Percentiles rank a stretch among this genome's conserved stretches.
Evolutionary conservation across 768 basidiomycete species (phyloP).

Genomic region (Boletus speciosus): DNA sequence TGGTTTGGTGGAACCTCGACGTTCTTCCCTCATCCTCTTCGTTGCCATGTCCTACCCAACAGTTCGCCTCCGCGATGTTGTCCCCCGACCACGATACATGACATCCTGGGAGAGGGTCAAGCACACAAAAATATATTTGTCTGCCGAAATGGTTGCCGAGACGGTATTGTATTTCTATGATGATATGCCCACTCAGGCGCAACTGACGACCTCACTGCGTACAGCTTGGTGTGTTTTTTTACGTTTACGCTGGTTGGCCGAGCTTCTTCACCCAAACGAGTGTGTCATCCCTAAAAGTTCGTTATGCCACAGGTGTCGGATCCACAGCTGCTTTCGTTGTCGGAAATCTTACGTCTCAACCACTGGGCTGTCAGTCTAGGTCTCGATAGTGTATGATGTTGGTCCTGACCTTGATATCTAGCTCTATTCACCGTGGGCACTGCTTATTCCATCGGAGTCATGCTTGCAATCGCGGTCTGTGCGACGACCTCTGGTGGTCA

Average conservation of each 20-base stretch:
- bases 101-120: constrained; percentile 49
- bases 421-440: constrained; percentile 56
- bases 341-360: constrained; percentile 41
- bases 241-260: constrained; percentile 48
- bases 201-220: constrained; percentile 3
- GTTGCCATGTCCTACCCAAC: constrained; percentile 23
- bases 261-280: background rate
- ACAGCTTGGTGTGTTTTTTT: constrained; percentile 61
- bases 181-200: background rate
- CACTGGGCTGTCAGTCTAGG: constrained; percentile 47
- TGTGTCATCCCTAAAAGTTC: background rate
- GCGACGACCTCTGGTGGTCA: constrained; percentile 58
- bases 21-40: background rate
- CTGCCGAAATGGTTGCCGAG: constrained; percentile 61
- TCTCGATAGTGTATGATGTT: background rate
- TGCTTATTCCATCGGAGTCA: constrained; percentile 56
- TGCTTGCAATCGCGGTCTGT: constrained; percentile 54
- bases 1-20: background rate
- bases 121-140: constrained; percentile 47
- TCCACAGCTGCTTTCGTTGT: constrained; percentile 49
- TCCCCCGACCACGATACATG: constrained; percentile 38
- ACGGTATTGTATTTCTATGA: constrained; percentile 34
- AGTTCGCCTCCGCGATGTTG: constrained; percentile 43
- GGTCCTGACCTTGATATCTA: constrained; percentile 19
- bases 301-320: constrained; percentile 43